Evolutionary conservation across 2,329 filamentous ascomycete species (phyloP), one percentile per base, ranked within the genome.

Genomic region (Drechslerella dactyloides): DNA sequence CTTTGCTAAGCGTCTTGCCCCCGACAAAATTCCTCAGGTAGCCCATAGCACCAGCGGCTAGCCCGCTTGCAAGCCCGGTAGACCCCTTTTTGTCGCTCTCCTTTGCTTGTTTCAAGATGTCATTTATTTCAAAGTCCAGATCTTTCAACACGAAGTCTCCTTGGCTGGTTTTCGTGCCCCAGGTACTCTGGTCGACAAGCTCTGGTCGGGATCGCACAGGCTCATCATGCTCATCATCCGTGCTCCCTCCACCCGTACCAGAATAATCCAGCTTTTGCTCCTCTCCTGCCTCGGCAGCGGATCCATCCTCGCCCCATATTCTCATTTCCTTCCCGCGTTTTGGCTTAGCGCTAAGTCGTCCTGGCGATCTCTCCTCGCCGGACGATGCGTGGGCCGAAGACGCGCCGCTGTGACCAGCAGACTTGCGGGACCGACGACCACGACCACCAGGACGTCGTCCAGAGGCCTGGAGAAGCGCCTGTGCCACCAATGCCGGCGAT

Each of bases 111-210:
- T 91, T 87, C 50, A 99, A 83, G 64, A 99, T 97, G 37, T 87
- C 89, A 77, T 96, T 89, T 15, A 99, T 91, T 80, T 99, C 92
- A 75, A 96, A 91, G 73, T 93, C 93, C 5, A 99, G 82, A 77
- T 99, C 94, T 78, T 90, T 96, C 74, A 99, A 82, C 54, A 97
- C 89, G 77, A 97, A 99, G 78, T 97, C 90, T 57, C 94, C 94
- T 81, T 93, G 93, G 58, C 85, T 86, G 13, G 90, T 96, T 77
- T 87, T 89, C 37, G 85, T 90, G 37, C 94, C 94, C 91, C 92
- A 97, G 0, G 90, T 87, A 11, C 88, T 86, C 56, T 90, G 85
- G 73, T 91, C 87, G 33, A 97, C 87, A 46, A 86, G 85, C 76
- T 96, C 90, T 1, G 96, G 81, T 8, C 85, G 84, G 54, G 85